Evolutionary conservation across 208 protist genomes (phyloP).

Genomic region (Crithidia fasciculata): DNA sequence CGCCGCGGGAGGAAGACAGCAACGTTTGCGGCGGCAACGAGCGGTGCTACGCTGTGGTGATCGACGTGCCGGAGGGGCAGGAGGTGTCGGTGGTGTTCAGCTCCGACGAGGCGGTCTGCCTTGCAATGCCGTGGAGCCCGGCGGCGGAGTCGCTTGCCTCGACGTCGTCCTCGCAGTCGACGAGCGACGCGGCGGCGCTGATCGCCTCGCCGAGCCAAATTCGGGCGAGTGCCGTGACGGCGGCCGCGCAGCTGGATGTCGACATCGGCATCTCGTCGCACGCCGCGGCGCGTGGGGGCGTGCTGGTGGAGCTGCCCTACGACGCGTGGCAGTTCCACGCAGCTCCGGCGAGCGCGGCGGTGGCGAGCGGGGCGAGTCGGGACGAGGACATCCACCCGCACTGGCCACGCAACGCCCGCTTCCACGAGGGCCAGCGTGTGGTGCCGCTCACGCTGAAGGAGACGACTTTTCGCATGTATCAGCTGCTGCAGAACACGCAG

Average conservation of each 20-base stretch:
- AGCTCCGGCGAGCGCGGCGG: slow-evolving; percentile 76
- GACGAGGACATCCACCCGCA: slow-evolving; percentile 93
- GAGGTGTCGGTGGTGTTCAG: slow-evolving; percentile 18
- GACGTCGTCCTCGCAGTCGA: no score
- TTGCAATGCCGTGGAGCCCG: slow-evolving; percentile 3
- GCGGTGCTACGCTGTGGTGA: slow-evolving; percentile 25
- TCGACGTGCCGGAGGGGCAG: slow-evolving; percentile 21
- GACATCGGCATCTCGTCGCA: not conserved
- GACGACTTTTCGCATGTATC: slow-evolving; percentile 22
- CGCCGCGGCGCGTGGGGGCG: not conserved
- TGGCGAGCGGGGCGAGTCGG: slow-evolving; percentile 85
- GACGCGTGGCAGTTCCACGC: slow-evolving; percentile 26
- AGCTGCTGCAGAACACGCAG: slow-evolving; percentile 24
- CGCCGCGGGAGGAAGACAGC: slow-evolving; percentile 8
- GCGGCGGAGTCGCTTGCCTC: no score
- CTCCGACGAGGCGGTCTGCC: slow-evolving; percentile 20
- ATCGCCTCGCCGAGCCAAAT: not conserved
- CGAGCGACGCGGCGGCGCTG: not conserved
- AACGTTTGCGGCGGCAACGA: not conserved
- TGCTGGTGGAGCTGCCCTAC: slow-evolving; percentile 26
- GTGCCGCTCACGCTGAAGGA: slow-evolving; percentile 13
- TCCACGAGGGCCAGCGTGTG: slow-evolving; percentile 15
- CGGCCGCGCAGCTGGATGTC: slow-evolving; percentile 5
- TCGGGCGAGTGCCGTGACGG: not conserved
- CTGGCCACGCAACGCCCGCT: slow-evolving; percentile 66